Conservation (phyloP, 169 alveolate species). For the Cryptosporidium tyzzeri region DNA sequence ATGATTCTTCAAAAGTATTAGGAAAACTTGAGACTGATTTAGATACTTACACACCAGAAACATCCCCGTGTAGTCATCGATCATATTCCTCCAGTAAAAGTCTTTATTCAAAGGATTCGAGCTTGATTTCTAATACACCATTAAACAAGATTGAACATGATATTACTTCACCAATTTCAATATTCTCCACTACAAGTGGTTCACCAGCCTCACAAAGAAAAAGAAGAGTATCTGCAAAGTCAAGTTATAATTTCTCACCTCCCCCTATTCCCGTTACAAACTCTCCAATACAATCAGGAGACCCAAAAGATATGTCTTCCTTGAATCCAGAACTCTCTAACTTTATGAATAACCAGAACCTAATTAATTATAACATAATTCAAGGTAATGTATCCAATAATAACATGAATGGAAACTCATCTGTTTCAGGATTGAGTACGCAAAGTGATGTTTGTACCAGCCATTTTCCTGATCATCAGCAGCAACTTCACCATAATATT, state of each 20-base stretch:
- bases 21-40: slow-evolving; percentile 33
- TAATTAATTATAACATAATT: not conserved
- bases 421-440: not conserved
- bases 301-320: not conserved
- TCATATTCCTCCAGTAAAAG: slow-evolving; percentile 33
- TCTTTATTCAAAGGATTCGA: slow-evolving; percentile 18
- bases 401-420: not conserved
- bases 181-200: slow-evolving; percentile 44
- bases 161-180: slow-evolving; percentile 47
- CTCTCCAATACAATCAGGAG: slow-evolving; percentile 20
- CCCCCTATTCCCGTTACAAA: slow-evolving; percentile 72
- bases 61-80: slow-evolving; percentile 67
- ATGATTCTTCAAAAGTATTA: not conserved
- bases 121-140: slow-evolving; percentile 28
- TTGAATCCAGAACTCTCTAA: not conserved
- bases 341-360: slow-evolving; percentile 1
- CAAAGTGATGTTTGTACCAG: slow-evolving; percentile 1
- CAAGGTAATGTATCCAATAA: not conserved
- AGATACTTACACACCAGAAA: slow-evolving; percentile 44
- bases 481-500: not conserved
- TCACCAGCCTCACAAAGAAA: slow-evolving; percentile 56
- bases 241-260: slow-evolving; percentile 46
- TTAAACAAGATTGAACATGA: slow-evolving; percentile 35
- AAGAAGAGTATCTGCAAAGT: slow-evolving; percentile 33
- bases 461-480: not conserved